These are phyloP conservation scores for Viola pubescens DNA, from an alignment of 441 rosid species.

Conservation along the genomic window DNA sequence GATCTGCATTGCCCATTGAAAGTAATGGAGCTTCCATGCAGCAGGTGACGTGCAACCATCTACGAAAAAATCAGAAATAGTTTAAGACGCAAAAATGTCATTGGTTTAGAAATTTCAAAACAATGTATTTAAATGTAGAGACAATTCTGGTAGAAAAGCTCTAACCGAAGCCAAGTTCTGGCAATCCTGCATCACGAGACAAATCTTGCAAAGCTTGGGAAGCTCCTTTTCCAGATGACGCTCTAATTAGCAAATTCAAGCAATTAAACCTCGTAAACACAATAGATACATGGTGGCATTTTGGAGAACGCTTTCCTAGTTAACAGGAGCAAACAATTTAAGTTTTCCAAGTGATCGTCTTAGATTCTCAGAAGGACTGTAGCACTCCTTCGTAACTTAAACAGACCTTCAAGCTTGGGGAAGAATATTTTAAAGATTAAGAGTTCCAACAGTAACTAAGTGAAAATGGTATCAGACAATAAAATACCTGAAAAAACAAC, in stretches of 20 bases:
- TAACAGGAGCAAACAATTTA: not conserved
- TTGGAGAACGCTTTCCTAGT: not conserved
- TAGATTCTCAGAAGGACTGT: too few relatives aligned
- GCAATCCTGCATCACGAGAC: constrained; percentile 62
- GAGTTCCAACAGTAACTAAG: not conserved
- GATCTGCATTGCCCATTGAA: constrained; percentile 97
- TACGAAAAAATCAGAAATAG: constrained; percentile 17
- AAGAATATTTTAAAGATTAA: not conserved
- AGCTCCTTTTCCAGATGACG: constrained; percentile 87
- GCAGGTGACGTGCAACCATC: constrained; percentile 53
- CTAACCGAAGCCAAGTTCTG: constrained; percentile 46
- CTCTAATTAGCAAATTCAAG: constrained; percentile 43
- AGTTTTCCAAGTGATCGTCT: too few relatives aligned
- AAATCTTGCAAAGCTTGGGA: constrained; percentile 69
- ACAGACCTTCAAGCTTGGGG: not conserved
- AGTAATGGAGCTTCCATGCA: constrained; percentile 92
- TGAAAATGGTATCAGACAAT: not conserved
- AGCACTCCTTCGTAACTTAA: too few relatives aligned
- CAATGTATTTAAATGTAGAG: not conserved
- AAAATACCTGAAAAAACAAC: constrained; percentile 79
- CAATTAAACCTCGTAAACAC: constrained; percentile 10
- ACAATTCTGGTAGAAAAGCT: too few relatives aligned
- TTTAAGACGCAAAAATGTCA: constrained; percentile 10
- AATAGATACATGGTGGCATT: not conserved
- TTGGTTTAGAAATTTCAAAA: not conserved